Evolutionary conservation across 768 basidiomycete species (phyloP).

Genomic region (Pleurotus giganteus): DNA sequence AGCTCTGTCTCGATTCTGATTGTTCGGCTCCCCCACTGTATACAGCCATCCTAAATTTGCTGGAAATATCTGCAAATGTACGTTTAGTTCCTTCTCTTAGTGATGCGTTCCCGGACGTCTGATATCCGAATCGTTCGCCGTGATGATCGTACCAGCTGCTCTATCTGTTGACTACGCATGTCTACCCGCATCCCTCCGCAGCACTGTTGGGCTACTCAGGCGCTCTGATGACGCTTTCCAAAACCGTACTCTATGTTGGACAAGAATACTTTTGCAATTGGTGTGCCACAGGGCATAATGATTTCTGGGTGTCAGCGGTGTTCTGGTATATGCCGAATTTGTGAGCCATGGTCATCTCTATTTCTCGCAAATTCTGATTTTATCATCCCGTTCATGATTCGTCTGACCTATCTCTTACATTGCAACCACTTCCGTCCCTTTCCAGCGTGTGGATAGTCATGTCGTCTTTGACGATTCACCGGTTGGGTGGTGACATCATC

Average conservation of each 20-base stretch:
- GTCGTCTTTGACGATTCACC: constrained; percentile 9
- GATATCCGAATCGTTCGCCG: constrained; percentile 7
- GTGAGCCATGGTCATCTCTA: constrained; percentile 34
- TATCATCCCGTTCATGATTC: neutral
- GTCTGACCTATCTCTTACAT: neutral
- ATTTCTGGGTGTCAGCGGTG: constrained; percentile 41
- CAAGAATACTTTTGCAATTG: constrained; percentile 74
- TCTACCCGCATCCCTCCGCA: constrained; percentile 46
- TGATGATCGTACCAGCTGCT: constrained; percentile 25
- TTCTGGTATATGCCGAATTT: constrained; percentile 73
- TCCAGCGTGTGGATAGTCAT: constrained; percentile 21
- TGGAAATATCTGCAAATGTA: constrained; percentile 69
- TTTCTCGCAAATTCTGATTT: neutral
- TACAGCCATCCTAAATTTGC: constrained; percentile 67
- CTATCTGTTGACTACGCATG: constrained; percentile 67
- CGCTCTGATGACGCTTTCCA: constrained; percentile 69
- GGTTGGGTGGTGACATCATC: neutral
- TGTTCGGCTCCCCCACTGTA: constrained; percentile 6
- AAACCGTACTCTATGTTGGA: constrained; percentile 70
- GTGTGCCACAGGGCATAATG: constrained; percentile 65
- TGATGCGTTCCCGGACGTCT: neutral
- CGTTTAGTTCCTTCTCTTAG: constrained; percentile 7
- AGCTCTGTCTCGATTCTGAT: neutral
- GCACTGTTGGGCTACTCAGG: constrained; percentile 73
- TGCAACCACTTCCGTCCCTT: neutral